phyloP scores from a whole-genome alignment of 768 basidiomycete genomes.

The Rhodotorula diobovata region DNA sequence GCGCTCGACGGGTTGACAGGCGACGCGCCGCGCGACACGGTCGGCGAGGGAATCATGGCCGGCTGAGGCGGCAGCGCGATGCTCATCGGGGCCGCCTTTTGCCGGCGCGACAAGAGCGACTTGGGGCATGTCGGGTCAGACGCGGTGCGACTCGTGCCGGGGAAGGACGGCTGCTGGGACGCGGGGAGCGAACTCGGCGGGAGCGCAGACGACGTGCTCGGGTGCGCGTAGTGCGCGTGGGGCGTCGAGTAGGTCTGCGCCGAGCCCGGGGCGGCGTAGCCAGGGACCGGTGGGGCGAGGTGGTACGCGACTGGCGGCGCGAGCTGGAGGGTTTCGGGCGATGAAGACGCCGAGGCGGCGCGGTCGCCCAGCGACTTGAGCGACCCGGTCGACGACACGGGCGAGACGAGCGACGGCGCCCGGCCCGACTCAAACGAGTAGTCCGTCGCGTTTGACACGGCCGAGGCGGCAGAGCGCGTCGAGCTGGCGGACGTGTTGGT shows the following conservation, averaged over 20 bases:
- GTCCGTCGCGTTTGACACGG: slow-evolving; percentile 7
- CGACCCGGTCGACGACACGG: slow-evolving; percentile 14
- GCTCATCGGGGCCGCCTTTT: slow-evolving; percentile 15
- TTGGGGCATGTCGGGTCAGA: not conserved
- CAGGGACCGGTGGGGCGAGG: not conserved
- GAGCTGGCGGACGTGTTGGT: slow-evolving; percentile 9
- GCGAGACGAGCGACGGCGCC: slow-evolving; percentile 11
- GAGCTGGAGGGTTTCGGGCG: not conserved
- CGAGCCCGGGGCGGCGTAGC: not conserved
- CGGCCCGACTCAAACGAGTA: slow-evolving; percentile 22
- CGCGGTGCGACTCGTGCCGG: not conserved
- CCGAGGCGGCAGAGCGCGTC: not conserved
- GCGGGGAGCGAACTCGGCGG: not conserved
- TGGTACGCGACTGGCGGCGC: slow-evolving; percentile 10
- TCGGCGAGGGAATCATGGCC: not conserved
- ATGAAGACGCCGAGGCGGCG: not conserved
- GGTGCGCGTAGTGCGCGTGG: not conserved
- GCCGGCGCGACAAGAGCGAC: slow-evolving; percentile 15
- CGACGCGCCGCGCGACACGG: not conserved
- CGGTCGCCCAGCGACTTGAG: slow-evolving; percentile 3
- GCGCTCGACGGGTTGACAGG: slow-evolving; percentile 7
- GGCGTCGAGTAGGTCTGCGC: not conserved
- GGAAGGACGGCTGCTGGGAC: not conserved
- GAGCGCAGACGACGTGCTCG: not conserved
- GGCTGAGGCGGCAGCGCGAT: slow-evolving; percentile 7